A percentile compares a stretch with the other conserved stretches of the same genome.
Conservation (phyloP, 257 asterid species). For the Anisodus acutangulus region DNA sequence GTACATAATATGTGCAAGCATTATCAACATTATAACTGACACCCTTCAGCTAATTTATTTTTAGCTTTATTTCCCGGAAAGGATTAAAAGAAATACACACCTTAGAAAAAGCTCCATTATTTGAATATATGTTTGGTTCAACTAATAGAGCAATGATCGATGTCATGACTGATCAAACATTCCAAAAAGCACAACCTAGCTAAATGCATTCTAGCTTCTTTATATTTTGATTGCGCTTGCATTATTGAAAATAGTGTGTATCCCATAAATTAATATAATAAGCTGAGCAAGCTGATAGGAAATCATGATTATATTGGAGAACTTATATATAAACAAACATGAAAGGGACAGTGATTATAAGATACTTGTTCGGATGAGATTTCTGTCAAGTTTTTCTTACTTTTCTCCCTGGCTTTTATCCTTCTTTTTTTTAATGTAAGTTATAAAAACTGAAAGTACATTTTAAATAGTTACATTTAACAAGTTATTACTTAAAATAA, state of each 20-base stretch:
- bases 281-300: background rate
- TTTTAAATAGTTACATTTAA: too few species aligned
- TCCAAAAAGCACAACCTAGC: background rate
- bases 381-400: too few species aligned
- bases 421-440: too few species aligned
- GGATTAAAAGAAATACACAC: background rate
- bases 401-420: too few species aligned
- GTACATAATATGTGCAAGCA: too few species aligned
- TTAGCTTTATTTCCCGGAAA: too few species aligned
- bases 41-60: too few species aligned
- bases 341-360: background rate
- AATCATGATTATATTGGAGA: background rate
- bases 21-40: too few species aligned
- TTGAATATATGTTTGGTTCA: conserved; percentile 8
- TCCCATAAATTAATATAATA: background rate
- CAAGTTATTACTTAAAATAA: too few species aligned
- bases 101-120: background rate
- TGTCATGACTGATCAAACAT: background rate
- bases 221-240: background rate
- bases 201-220: background rate
- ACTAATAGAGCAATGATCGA: background rate
- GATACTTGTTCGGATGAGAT: too few species aligned
- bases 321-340: too few species aligned
- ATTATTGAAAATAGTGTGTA: background rate
- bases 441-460: background rate